Conservation (phyloP, 129 eudicot species). For the Saposhnikovia divaricata region DNA sequence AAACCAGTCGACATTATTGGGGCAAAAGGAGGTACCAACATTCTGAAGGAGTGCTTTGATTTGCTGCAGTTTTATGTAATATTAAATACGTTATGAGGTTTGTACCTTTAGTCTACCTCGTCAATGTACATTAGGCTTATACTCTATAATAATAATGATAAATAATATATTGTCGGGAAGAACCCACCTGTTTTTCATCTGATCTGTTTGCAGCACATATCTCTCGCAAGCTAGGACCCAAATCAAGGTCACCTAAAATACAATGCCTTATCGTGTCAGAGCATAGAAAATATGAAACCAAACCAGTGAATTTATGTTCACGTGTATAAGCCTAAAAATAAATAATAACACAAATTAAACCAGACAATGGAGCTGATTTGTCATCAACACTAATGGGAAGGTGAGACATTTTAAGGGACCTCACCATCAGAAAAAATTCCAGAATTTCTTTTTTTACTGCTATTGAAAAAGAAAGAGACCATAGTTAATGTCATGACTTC, state of each 20-base stretch:
- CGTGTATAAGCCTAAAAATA: background rate
- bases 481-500: background rate
- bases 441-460: background rate
- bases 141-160: background rate
- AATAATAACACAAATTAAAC: background rate
- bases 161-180: background rate
- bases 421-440: background rate
- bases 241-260: slow-evolving; percentile 39
- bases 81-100: background rate
- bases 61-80: slow-evolving; percentile 50
- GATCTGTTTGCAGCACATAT: slow-evolving; percentile 89
- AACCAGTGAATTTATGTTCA: background rate
- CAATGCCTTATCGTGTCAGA: slow-evolving; percentile 8
- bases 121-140: background rate
- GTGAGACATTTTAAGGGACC: background rate
- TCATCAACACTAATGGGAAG: background rate
- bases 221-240: slow-evolving; percentile 74
- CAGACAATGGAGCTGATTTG: background rate
- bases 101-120: slow-evolving; percentile 7
- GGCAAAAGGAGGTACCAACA: slow-evolving; percentile 85
- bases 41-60: slow-evolving; percentile 80
- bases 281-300: background rate
- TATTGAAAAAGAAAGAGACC: background rate
- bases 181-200: slow-evolving; percentile 80
- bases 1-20: slow-evolving; percentile 73